These are phyloP conservation scores for Thelephora ganbajun DNA, from an alignment of 768 basidiomycete genomes.

Conservation along the genomic window DNA sequence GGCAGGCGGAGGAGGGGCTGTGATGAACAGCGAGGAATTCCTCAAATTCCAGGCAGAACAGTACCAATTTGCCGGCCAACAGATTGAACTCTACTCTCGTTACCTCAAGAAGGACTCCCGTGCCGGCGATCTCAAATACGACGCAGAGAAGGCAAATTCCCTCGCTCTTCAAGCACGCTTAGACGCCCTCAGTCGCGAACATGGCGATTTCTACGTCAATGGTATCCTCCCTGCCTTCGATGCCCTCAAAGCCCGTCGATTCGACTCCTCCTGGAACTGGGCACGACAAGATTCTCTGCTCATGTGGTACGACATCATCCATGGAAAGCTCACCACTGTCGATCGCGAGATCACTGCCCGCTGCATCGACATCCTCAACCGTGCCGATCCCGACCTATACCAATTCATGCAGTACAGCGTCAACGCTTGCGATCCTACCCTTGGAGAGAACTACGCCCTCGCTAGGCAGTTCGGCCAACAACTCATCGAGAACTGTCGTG, in stretches of 20 bases:
- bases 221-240: constrained; percentile 94
- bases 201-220: constrained; percentile 86
- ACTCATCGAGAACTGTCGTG: constrained; percentile 84
- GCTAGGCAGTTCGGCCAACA: constrained; percentile 96
- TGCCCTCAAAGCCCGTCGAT: constrained; percentile 90
- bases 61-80: constrained; percentile 80
- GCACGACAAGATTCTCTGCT: constrained; percentile 90
- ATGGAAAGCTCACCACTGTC: constrained; percentile 85
- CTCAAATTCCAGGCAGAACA: constrained; percentile 92
- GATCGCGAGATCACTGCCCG: constrained; percentile 95
- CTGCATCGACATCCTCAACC: constrained; percentile 94
- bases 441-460: constrained; percentile 86
- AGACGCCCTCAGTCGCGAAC: constrained; percentile 81
- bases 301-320: constrained; percentile 98
- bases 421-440: constrained; percentile 61
- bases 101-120: constrained; percentile 91
- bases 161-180: constrained; percentile 68
- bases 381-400: constrained; percentile 84
- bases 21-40: constrained; percentile 98
- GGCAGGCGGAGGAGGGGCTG: constrained; percentile 56
- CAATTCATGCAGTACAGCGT: constrained; percentile 96
- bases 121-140: constrained; percentile 80
- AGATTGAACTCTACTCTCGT: constrained; percentile 94
- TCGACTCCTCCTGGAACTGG: constrained; percentile 99
- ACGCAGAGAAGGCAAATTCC: constrained; percentile 68